Evolutionary conservation across 257 asterid genomes (phyloP), one percentile per base, ranked within the genome.

Genomic region (Solanum peruvianum): DNA sequence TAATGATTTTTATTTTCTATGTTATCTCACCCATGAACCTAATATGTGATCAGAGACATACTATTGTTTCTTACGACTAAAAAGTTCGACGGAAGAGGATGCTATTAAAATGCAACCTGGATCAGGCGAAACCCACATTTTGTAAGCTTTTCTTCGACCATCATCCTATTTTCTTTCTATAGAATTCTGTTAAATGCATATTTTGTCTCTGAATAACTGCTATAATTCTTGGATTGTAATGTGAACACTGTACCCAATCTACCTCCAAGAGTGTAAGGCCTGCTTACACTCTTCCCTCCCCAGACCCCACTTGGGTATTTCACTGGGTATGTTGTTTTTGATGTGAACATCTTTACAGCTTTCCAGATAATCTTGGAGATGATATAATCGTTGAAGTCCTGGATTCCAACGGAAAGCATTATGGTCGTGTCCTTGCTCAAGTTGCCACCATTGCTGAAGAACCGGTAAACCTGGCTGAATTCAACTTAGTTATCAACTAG

Each of bases 361-460:
- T 92, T 87, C 94, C 94, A 82, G 94, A 92, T 89, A 89, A 93
- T 70, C 87, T 89, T 45, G 94, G 93, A 75, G 94, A 92, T 82
- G 94, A 92, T 86, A 89, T 92, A 42, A 80, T 92, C 37, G 85
- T 92, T 52, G 94, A 92, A 87, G 91, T 92, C 77, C 87, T 75
- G 87, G 93, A 92, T 90, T 92, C 94, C 85, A 88, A 84, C 58
- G 94, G 94, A 66, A 90, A 88, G 66, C 93, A 89, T 45, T 91
- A 83, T 82, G 94, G 94, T 6, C 94, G 92, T 81, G 93, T 92
- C 20, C 90, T 91, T 86, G 94, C 93, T 75, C 93, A 92, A 91
- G 90, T 92, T 64, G 94, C 93, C 73, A 86, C 91, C 77, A 92
- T 92, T 89, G 93, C 93, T 45, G 94, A 92, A 73, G 93, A 92